A percentile compares a stretch with the other conserved stretches of the same genome.
Conservation (phyloP, 2,329 filamentous ascomycete species). For the Pseudocercospora pini-densiflorae region DNA sequence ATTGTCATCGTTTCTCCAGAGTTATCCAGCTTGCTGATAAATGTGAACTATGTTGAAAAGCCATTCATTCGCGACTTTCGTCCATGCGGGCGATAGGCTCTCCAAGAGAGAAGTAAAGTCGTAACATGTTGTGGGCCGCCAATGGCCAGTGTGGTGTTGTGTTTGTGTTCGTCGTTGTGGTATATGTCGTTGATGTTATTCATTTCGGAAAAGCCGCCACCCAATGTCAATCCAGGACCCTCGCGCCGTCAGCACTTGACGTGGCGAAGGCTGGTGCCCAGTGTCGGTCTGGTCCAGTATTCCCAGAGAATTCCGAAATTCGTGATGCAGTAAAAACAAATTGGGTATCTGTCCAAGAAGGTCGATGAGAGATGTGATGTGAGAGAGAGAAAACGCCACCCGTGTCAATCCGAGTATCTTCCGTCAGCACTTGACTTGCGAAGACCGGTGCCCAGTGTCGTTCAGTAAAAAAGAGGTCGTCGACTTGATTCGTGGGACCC, state of each 20-base stretch:
- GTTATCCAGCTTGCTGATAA: constrained; percentile 23
- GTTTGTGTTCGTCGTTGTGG: constrained; percentile 7
- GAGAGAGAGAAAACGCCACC: constrained; percentile 34
- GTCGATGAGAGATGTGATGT: constrained; percentile 20
- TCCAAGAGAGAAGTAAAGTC: constrained; percentile 8
- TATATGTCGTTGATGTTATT: constrained; percentile 15
- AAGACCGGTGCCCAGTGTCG: constrained; percentile 43
- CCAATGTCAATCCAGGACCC: constrained; percentile 38
- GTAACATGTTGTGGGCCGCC: constrained; percentile 16
- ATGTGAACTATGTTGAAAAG: constrained; percentile 11
- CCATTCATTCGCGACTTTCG: constrained; percentile 23
- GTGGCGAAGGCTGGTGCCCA: constrained; percentile 39
- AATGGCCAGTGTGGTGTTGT: constrained; percentile 10
- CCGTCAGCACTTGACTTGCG: constrained; percentile 43
- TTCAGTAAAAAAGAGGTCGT: constrained; percentile 31
- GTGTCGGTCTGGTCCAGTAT: constrained; percentile 29
- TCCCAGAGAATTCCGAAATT: constrained; percentile 16
- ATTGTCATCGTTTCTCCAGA: constrained; percentile 37
- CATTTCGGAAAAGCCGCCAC: constrained; percentile 13
- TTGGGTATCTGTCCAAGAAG: constrained; percentile 24
- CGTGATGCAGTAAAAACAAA: constrained; percentile 20
- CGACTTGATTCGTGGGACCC: constrained; percentile 10
- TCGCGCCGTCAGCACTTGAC: constrained; percentile 43
- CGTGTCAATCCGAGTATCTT: constrained; percentile 45
- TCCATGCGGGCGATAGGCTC: constrained; percentile 15